These are phyloP conservation scores for Iris pallida DNA, from an alignment of 116 monocot genomes.

Conservation along the genomic window DNA sequence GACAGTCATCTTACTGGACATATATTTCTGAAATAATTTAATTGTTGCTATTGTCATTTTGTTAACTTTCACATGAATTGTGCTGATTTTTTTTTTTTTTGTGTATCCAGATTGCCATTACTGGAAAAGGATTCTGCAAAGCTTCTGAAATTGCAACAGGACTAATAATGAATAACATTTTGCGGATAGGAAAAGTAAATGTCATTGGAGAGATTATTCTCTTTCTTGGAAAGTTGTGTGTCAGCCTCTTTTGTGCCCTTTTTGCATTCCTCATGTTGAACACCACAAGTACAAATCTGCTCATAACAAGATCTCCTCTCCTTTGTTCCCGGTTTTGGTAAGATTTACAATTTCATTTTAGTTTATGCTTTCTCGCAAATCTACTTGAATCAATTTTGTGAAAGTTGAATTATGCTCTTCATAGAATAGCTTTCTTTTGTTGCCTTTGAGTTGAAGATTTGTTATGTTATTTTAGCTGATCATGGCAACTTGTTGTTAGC, in stretches of 20 bases:
- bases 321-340: constrained; percentile 96
- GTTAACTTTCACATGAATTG: too few relatives aligned
- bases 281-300: constrained; percentile 92
- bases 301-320: constrained; percentile 95
- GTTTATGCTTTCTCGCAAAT: too few relatives aligned
- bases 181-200: constrained; percentile 97
- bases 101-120: constrained; percentile 80
- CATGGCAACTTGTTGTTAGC: too few relatives aligned
- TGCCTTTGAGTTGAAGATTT: too few relatives aligned
- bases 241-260: constrained; percentile 83
- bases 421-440: too few relatives aligned
- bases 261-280: constrained; percentile 99
- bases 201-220: constrained; percentile 98
- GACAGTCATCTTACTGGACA: too few relatives aligned
- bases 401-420: too few relatives aligned
- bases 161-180: constrained; percentile 94
- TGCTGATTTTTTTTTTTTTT: constrained; percentile 2
- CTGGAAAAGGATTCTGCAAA: constrained; percentile 93
- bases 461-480: too few relatives aligned
- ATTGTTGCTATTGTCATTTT: too few relatives aligned
- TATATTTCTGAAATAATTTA: too few relatives aligned
- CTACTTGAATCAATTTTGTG: too few relatives aligned
- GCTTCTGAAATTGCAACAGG: constrained; percentile 86
- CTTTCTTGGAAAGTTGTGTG: constrained; percentile 89
- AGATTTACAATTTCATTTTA: constrained; percentile 2